Conservation (phyloP, 495 filamentous ascomycete species). For the Penicillium herquei region DNA sequence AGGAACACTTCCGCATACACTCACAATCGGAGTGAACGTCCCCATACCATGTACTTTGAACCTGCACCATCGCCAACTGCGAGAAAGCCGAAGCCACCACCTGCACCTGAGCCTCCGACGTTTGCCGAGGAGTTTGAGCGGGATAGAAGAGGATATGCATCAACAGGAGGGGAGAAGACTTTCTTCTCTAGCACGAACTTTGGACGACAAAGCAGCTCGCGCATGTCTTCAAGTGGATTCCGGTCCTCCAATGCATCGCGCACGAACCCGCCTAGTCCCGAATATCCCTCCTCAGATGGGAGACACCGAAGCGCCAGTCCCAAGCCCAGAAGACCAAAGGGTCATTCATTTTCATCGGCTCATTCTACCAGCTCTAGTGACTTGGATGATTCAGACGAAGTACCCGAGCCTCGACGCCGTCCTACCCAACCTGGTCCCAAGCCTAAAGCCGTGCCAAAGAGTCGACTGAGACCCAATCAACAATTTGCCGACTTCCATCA, state of each 20-base stretch:
- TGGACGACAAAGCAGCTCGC: conserved; percentile 43
- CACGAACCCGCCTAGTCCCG: conserved; percentile 37
- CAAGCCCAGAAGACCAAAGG: conserved; percentile 25
- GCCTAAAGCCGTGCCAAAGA: conserved; percentile 46
- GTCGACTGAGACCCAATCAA: conserved; percentile 36
- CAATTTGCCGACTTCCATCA: conserved; percentile 34
- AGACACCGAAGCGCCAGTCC: conserved; percentile 44
- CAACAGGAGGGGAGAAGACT: conserved; percentile 67
- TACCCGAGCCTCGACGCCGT: conserved; percentile 8
- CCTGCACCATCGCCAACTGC: conserved; percentile 40
- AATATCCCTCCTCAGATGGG: conserved; percentile 18
- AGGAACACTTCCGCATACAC: conserved; percentile 51
- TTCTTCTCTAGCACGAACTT: conserved; percentile 47
- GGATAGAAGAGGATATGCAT: conserved; percentile 67
- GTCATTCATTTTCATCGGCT: conserved; percentile 22
- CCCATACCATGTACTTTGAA: conserved; percentile 32
- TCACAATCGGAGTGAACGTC: conserved; percentile 40
- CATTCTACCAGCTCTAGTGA: conserved; percentile 42
- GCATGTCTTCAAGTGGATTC: conserved; percentile 39
- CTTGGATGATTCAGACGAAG: conserved; percentile 24
- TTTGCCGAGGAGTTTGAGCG: conserved; percentile 44
- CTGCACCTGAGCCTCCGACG: conserved; percentile 16
- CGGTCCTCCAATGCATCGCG: conserved; percentile 25
- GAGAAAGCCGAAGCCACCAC: conserved; percentile 41
- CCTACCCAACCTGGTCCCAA: conserved; percentile 8